Evolutionary conservation across 2,329 filamentous ascomycete species (phyloP).

Genomic region (Aspergillus calidoustus): DNA sequence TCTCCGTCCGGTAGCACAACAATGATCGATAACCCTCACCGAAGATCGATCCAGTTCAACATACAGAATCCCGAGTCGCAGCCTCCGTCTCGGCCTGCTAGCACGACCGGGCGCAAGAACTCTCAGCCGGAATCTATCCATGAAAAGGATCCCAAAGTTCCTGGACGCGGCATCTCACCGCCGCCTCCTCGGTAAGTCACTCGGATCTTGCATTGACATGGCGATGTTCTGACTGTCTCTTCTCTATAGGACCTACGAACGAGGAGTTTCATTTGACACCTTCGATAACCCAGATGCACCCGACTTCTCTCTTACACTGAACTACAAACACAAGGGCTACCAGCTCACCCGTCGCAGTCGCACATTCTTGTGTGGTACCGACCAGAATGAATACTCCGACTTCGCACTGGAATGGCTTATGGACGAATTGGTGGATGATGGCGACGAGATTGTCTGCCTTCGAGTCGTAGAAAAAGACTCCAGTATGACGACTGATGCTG

Average conservation of each 20-base stretch:
- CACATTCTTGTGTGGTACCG: constrained; percentile 88
- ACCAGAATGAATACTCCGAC: constrained; percentile 89
- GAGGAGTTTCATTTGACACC: constrained; percentile 75
- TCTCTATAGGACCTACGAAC: constrained; percentile 61
- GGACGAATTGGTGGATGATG: constrained; percentile 89
- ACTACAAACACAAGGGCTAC: constrained; percentile 85
- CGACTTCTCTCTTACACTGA: constrained; percentile 79
- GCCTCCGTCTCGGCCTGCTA: constrained; percentile 34
- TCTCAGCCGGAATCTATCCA: constrained; percentile 26
- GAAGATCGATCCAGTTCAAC: constrained; percentile 47
- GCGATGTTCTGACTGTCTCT: constrained; percentile 2
- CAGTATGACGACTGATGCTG: constrained; percentile 65
- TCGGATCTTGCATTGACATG: not conserved
- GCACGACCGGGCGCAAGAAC: constrained; percentile 31
- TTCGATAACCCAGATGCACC: constrained; percentile 69
- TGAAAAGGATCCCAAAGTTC: constrained; percentile 32
- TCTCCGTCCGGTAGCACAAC: constrained; percentile 24
- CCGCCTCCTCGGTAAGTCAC: constrained; percentile 46
- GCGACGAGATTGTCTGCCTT: constrained; percentile 90
- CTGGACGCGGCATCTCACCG: constrained; percentile 41
- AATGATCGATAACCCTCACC: constrained; percentile 33
- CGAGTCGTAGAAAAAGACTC: constrained; percentile 84
- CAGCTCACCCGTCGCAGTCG: constrained; percentile 78
- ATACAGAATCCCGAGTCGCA: constrained; percentile 35
- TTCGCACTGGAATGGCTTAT: constrained; percentile 92